These are phyloP conservation scores for Diaporthe australafricana DNA, from an alignment of 2,329 filamentous ascomycete species.

Conservation along the genomic window DNA sequence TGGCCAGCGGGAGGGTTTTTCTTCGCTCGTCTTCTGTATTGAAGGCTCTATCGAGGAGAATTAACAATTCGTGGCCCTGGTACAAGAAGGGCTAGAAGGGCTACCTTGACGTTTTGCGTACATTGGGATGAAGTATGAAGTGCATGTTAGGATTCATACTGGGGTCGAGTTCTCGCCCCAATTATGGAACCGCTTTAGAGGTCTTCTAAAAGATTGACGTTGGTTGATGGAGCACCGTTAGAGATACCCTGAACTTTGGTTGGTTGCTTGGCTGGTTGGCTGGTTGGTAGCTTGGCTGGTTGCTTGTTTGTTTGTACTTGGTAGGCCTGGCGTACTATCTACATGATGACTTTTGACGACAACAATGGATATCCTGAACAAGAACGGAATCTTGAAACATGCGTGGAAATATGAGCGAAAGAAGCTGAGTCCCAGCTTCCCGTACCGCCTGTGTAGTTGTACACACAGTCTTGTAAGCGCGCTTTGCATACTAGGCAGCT, in stretches of 20 bases:
- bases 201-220: slow-evolving; percentile 7
- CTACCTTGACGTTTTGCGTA: background rate
- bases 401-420: background rate
- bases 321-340: background rate
- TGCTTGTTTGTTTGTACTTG: background rate
- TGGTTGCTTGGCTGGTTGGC: too few species aligned
- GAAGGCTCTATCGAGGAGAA: background rate
- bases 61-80: background rate
- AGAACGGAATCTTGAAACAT: background rate
- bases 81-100: background rate
- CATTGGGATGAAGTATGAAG: background rate
- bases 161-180: background rate
- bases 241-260: slow-evolving; percentile 31
- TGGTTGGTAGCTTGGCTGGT: too few species aligned
- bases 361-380: background rate
- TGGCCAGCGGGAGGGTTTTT: background rate
- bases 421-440: too few species aligned
- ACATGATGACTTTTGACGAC: background rate
- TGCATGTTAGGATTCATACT: background rate
- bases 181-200: background rate
- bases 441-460: too few species aligned
- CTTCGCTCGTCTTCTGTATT: background rate
- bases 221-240: slow-evolving; percentile 18
- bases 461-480: background rate
- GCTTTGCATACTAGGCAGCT: too few species aligned